phyloP scores from a whole-genome alignment of 1,284 basidiomycete species.

The Cutaneotrichosporon sp. region DNA sequence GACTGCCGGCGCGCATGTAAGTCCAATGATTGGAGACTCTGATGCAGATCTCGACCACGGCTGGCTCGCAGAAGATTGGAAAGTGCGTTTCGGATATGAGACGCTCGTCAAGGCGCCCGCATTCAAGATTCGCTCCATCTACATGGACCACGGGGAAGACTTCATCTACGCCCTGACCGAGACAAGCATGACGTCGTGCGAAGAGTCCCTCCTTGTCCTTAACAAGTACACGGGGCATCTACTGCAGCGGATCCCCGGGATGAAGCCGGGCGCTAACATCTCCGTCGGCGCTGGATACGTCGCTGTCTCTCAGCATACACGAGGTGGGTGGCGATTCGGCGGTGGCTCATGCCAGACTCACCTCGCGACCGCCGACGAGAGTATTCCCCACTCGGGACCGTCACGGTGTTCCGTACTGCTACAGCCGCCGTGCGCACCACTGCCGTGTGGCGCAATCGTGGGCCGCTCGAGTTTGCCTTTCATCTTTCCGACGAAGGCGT shows the following conservation, averaged over 20 bases:
- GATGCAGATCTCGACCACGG: not conserved
- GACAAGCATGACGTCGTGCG: not conserved
- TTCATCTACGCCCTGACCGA: slow-evolving; percentile 14
- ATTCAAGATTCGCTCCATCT: slow-evolving; percentile 11
- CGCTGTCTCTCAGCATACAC: not conserved
- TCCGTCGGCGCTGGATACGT: slow-evolving; percentile 18
- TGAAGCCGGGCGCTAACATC: not conserved
- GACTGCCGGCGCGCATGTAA: slow-evolving; percentile 5
- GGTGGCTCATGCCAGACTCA: not conserved
- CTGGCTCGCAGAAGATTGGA: not conserved
- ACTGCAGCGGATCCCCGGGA: slow-evolving; percentile 13
- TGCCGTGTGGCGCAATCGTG: not conserved
- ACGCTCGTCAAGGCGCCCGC: slow-evolving; percentile 11
- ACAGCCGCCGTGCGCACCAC: slow-evolving; percentile 9
- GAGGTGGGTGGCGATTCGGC: not conserved
- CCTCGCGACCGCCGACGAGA: not conserved
- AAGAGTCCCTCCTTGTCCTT: slow-evolving; percentile 10
- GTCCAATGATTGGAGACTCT: not conserved
- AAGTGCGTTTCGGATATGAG: slow-evolving; percentile 1
- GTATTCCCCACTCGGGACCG: not conserved
- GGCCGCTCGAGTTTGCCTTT: slow-evolving; percentile 31
- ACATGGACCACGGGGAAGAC: slow-evolving; percentile 13
- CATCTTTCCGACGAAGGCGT: slow-evolving; percentile 27
- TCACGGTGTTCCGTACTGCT: slow-evolving; percentile 12
- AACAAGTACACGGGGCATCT: slow-evolving; percentile 16